Conservation (phyloP, 306 rosid species). For the Adenanthera pavonina region DNA sequence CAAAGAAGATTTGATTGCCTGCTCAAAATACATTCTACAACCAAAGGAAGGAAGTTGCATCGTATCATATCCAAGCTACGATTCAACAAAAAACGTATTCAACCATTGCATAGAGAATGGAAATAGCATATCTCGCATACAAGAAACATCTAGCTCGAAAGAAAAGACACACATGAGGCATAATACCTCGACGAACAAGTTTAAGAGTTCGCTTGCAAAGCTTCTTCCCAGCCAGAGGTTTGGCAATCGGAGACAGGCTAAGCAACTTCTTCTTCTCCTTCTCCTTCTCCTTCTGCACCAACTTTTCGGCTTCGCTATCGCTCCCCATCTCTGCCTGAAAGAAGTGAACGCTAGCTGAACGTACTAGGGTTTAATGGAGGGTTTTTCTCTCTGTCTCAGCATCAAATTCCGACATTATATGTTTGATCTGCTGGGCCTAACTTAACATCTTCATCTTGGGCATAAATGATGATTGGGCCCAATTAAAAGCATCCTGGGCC, state of each 20-base stretch:
- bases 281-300: conserved; percentile 80
- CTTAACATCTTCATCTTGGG: not conserved
- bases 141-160: not conserved
- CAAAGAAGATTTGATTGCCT: not conserved
- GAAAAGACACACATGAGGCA: not conserved
- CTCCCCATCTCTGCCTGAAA: conserved; percentile 61
- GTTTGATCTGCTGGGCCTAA: not conserved
- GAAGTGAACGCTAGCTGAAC: not conserved
- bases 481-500: not conserved
- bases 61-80: not conserved
- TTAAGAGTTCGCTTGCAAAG: conserved; percentile 85
- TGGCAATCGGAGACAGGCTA: conserved; percentile 85
- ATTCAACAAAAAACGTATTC: not conserved
- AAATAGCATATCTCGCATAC: not conserved
- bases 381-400: not conserved
- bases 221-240: conserved; percentile 95
- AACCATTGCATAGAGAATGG: not conserved
- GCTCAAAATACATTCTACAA: not conserved
- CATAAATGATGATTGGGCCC: not conserved
- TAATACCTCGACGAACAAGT: conserved; percentile 84
- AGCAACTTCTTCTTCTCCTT: conserved; percentile 78
- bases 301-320: conserved; percentile 77
- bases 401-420: not conserved
- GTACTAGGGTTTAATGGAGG: conserved; percentile 36
- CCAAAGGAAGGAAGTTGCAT: not conserved